Evolutionary conservation across 208 protist genomes (phyloP), one percentile per base, ranked within the genome.

Genomic region (Histomonas meleagridis): DNA sequence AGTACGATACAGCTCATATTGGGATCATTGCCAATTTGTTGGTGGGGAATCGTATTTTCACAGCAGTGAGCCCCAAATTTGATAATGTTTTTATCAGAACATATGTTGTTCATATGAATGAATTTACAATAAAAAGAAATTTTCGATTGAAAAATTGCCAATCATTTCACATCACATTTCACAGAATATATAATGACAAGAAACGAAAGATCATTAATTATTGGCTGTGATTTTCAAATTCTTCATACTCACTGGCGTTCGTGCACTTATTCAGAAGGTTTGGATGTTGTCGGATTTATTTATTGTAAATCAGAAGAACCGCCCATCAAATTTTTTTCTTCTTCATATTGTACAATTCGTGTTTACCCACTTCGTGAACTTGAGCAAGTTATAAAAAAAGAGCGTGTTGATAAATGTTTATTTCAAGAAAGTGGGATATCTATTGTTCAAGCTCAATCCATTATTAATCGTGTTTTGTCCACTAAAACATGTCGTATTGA

Each of bases 181-280:
- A n/a, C n/a, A n/a, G n/a, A n/a, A n/a, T n/a, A n/a, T n/a, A n/a
- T n/a, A n/a, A n/a, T n/a, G n/a, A n/a, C n/a, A n/a, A n/a, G n/a
- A n/a, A n/a, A n/a, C n/a, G 14, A 43, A 72, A 72, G 40, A 43
- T 43, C 65, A 12, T 16, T 72, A 23, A 72, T 72, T 72, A 7
- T 72, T 72, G 65, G 65, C 16, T 72, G 65, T 43, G 65, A 72
- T n/a, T 72, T 72, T 72, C 65, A 26, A 72, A 72, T 43, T 32
- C 40, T 72, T 72, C 40, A 72, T 72, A 35, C 65, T 23, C 40
- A 72, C 18, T 26, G 10, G 9, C 14, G 40, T 72, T 12, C 40
- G n/a, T 72, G 32, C n/a, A 43, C 65, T 40, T 5, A 72, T 18
- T 32, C 32, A 5, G 32, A 72, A 72, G 65, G 40, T 72, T 43